Base-by-base conservation (phyloP, 257 asterid species). In the Prunella vulgaris region DNA sequence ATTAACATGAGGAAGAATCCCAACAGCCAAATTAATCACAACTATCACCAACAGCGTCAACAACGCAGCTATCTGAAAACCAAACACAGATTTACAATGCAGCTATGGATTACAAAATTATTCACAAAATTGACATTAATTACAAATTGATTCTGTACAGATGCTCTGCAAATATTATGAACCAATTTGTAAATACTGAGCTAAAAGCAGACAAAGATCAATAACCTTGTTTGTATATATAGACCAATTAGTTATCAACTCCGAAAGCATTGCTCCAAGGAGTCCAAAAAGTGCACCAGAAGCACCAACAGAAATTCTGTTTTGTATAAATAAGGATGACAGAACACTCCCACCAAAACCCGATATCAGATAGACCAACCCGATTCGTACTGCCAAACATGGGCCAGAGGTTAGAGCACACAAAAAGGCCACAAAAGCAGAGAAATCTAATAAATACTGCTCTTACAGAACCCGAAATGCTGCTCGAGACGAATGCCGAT, bases 211-310 rank as follows among this genome's bases (percentile, higher is more conserved):
- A 24, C 6, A 33, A 62, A 15, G 33, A 69, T 44, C 49, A 20
- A 68, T n/a, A 24, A 82, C 98, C 97, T 90, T 90, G 80, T 89
- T 93, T 14, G 90, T 78, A 53, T 93, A 93, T 22, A 93, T 88
- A 68, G 86, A 79, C 99, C 99, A 93, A 66, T 93, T 93, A 7
- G 99, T 88, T 48, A 90, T 80, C 51, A 93, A 81, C 84, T 93
- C 99, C 0, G 99, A 78, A 48, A 93, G 95, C 96, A 90, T 88
- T 3, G 96, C 96, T 59, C 99, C 99, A 49, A 93, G 96, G 80
- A 93, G 94, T 42, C 99, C 99, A 60, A 90, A 90, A 33, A 93
- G 93, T 35, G 99, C 96, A 27, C 99, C 97, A 9, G 99, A 93
- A 70, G 99, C 96, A 71, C 99, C 99, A 38, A 89, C 99, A 13